Evolutionary conservation across 2,329 filamentous ascomycete species (phyloP), one percentile per base, ranked within the genome.

Genomic region (Stagonosporopsis tanaceti): DNA sequence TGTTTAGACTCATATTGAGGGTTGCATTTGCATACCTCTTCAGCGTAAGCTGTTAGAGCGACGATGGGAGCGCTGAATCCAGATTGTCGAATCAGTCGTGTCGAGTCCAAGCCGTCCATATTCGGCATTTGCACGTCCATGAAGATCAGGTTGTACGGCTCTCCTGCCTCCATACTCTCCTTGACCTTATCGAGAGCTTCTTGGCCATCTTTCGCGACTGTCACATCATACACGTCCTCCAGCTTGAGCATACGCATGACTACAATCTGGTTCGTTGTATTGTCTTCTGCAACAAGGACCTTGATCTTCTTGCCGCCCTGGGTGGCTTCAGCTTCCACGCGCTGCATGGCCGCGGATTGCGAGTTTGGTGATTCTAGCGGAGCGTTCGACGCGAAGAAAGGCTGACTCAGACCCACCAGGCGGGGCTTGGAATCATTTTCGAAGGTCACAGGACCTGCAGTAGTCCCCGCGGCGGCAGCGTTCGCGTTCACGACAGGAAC

Each of bases 101-200:
- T 97, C 44, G 90, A 93, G 73, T 97, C 89, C 24, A 97, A 80
- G 1, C 93, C 93, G 70, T 97, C 93, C 14, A 97, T 84, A 61
- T 95, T 96, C 3, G 93, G 93, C 93, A 97, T 97, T 67, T 87
- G 92, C 7, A 97, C 89, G 68, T 97, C 93, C 93, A 97, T 97
- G 71, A 97, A 95, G 61, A 97, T 94, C 25, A 97, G 82, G 65
- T 96, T 92, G 72, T 94, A 97, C 2, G 85, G 84, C 52, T 85
- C 82, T 50, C 88, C 84, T 27, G 84, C 84, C 47, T 88, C 86
- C 90, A 96, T 95, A 62, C 88, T 90, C 15, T 87, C 87, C 72
- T 92, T 93, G 63, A 97, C 93, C 27, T 90, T 82, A 60, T 97
- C 92, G 57, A 93, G 91, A 0, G 93, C 93, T 77, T 97, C 91